Evolutionary conservation across 805 yeast genomes (phyloP).

Genomic region (Wickerhamiella hasegawae): DNA sequence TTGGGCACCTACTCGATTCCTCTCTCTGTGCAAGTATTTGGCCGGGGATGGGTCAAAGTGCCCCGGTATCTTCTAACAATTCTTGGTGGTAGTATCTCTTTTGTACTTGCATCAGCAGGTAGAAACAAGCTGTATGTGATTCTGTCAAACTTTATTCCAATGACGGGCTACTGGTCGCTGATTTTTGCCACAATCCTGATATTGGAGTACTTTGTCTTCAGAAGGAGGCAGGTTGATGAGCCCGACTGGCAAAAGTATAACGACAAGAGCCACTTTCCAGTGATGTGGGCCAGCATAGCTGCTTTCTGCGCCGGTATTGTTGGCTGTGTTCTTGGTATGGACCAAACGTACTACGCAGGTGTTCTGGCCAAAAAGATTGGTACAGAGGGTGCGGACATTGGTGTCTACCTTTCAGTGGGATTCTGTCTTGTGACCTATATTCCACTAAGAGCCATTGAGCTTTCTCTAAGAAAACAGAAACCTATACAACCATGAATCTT

Average conservation of each 20-base stretch:
- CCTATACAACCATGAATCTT: background rate
- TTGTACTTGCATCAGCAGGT: constrained; percentile 83
- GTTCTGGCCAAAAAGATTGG: constrained; percentile 49
- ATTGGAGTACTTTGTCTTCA: constrained; percentile 75
- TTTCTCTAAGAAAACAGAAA: constrained; percentile 13
- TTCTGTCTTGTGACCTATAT: constrained; percentile 55
- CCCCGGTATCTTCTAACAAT: constrained; percentile 80
- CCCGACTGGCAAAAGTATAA: constrained; percentile 51
- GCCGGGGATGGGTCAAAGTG: constrained; percentile 55
- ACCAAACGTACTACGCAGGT: constrained; percentile 72
- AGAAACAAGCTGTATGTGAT: constrained; percentile 56
- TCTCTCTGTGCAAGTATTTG: constrained; percentile 69
- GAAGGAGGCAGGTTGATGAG: constrained; percentile 35
- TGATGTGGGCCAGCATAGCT: constrained; percentile 61
- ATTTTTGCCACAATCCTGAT: constrained; percentile 61
- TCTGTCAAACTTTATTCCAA: constrained; percentile 77
- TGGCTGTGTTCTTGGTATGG: constrained; percentile 80
- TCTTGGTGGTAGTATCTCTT: constrained; percentile 53
- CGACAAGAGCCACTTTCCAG: constrained; percentile 43
- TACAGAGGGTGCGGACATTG: constrained; percentile 23
- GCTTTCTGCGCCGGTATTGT: constrained; percentile 74
- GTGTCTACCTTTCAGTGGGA: constrained; percentile 69
- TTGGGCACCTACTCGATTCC: constrained; percentile 91
- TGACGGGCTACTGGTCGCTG: constrained; percentile 82
- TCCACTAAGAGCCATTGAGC: constrained; percentile 44